Evolutionary conservation across 2,329 filamentous ascomycete genomes (phyloP).

Genomic region (Pyrenophora teres): DNA sequence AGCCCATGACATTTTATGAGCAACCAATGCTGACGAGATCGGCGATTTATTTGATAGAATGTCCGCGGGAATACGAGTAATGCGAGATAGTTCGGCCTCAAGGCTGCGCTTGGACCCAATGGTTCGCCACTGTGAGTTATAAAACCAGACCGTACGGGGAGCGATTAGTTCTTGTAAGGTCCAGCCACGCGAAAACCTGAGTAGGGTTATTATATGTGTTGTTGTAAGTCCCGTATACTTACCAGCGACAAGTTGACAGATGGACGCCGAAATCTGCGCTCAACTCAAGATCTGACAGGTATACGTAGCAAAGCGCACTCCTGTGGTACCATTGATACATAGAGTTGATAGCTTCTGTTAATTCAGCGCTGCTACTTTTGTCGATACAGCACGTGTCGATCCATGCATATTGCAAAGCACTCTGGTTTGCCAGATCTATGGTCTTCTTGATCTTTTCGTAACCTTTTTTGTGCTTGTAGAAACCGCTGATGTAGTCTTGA

Average conservation of each 20-base stretch:
- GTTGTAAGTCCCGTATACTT: background rate
- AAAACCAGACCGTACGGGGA: background rate
- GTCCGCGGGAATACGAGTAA: background rate
- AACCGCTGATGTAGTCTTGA: background rate
- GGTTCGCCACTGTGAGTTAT: background rate
- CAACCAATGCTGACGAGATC: background rate
- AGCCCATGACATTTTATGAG: slow-evolving; percentile 4
- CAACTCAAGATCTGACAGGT: background rate
- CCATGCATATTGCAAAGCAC: background rate
- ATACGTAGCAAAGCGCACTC: slow-evolving; percentile 15
- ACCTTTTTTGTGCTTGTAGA: background rate
- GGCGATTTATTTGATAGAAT: background rate
- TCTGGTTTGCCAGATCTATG: background rate
- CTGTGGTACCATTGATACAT: slow-evolving; percentile 18
- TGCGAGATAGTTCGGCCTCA: background rate
- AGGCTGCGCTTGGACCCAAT: background rate
- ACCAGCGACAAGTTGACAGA: background rate
- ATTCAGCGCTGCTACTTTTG: slow-evolving; percentile 12
- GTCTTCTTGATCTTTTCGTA: background rate
- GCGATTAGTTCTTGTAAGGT: slow-evolving; percentile 2
- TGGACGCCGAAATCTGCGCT: background rate
- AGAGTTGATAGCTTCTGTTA: slow-evolving; percentile 18
- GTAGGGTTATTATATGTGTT: background rate
- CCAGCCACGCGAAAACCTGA: slow-evolving; percentile 2
- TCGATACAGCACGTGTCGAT: slow-evolving; percentile 13